Conservation (phyloP, 202 grass and related monocot genomes). For the Brachypodium distachyon region DNA sequence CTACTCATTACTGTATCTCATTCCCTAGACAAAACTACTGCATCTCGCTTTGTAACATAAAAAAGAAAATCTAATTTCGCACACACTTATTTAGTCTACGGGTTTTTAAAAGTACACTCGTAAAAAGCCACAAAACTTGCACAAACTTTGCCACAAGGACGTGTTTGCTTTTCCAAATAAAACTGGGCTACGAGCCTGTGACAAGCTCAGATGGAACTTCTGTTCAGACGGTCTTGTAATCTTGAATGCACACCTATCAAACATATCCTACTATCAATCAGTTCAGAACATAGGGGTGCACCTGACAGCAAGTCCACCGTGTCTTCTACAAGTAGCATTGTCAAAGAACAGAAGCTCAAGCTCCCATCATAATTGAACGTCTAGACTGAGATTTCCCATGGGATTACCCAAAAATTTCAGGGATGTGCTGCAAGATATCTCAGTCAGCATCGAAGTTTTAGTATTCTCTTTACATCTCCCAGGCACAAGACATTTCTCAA, state of each 20-base stretch:
- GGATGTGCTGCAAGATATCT: background rate
- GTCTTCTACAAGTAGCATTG: background rate
- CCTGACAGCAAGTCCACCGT: background rate
- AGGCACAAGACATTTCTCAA: background rate
- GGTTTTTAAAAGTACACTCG: background rate
- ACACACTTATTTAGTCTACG: no score
- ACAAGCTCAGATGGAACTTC: background rate
- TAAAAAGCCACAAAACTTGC: background rate
- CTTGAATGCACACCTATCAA: background rate
- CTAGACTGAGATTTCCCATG: constrained; percentile 16
- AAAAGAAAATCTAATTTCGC: no score
- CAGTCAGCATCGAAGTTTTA: background rate
- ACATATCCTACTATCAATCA: background rate
- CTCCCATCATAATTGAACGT: background rate
- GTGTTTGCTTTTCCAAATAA: background rate
- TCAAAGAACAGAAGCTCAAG: background rate
- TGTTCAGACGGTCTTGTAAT: no score
- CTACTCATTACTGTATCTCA: background rate
- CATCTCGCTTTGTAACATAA: background rate
- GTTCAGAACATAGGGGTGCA: background rate
- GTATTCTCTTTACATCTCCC: constrained; percentile 12
- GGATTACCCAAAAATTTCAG: constrained; percentile 1
- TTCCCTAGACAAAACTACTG: background rate
- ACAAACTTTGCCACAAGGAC: background rate
- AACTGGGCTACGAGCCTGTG: background rate